These are phyloP conservation scores for Talaromyces islandicus DNA, from an alignment of 2,329 filamentous ascomycete species.

Conservation along the genomic window DNA sequence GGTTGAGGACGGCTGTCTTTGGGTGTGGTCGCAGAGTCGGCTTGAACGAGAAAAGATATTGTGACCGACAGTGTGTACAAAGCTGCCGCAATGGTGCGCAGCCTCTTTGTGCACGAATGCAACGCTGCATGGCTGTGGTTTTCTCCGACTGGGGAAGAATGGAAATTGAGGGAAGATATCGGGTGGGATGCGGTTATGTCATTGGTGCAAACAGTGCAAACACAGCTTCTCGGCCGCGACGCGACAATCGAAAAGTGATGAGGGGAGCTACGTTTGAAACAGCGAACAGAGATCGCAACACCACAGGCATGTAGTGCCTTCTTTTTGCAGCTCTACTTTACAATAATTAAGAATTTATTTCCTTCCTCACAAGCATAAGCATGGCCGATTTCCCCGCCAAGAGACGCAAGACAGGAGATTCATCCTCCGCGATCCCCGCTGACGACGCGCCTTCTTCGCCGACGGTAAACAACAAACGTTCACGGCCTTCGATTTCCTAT, in stretches of 20 bases:
- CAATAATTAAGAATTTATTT: background rate
- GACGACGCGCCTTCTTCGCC: conserved; percentile 31
- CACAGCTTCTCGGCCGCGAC: conserved; percentile 7
- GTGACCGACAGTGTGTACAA: background rate
- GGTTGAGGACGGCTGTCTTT: background rate
- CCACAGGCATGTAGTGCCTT: background rate
- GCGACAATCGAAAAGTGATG: background rate
- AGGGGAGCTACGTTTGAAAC: background rate
- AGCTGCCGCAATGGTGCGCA: background rate
- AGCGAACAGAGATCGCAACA: background rate
- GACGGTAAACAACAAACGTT: conserved; percentile 12
- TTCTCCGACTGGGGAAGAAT: background rate
- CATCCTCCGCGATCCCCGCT: conserved; percentile 42
- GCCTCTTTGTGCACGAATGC: background rate
- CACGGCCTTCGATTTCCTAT: conserved; percentile 22
- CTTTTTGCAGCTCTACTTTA: background rate
- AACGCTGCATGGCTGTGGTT: background rate
- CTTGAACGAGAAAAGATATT: background rate
- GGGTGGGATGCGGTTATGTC: conserved; percentile 22
- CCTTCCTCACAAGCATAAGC: background rate
- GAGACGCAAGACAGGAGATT: conserved; percentile 55
- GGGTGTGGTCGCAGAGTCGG: background rate
- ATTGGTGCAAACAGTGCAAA: conserved; percentile 36
- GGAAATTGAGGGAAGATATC: background rate
- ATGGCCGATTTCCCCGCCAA: conserved; percentile 59